Evolutionary conservation across 2,329 filamentous ascomycete species (phyloP).

Genomic region (Sphaceloma murrayae): DNA sequence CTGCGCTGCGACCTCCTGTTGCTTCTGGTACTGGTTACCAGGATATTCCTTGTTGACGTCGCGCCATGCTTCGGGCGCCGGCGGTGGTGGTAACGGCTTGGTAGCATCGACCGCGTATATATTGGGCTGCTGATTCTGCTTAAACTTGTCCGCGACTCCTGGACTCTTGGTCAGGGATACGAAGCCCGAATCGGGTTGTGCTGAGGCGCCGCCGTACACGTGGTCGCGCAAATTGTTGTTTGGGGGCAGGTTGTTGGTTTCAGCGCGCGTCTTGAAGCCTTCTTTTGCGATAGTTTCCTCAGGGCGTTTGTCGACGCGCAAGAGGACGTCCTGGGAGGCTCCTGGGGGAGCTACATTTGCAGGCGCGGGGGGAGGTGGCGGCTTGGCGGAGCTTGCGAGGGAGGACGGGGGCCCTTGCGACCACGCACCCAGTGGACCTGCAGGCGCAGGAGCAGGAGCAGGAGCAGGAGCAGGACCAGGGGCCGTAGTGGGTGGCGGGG

Average conservation of each 20-base stretch:
- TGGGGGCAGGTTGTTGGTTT: neutral
- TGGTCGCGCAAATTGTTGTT: slow-evolving; percentile 4
- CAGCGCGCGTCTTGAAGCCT: neutral
- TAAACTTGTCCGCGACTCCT: neutral
- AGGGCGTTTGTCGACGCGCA: neutral
- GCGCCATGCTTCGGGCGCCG: neutral
- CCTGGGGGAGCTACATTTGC: neutral
- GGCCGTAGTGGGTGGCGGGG: too few species aligned
- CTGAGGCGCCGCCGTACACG: neutral
- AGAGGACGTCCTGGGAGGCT: neutral
- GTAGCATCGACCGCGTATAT: neutral
- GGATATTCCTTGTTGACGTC: slow-evolving; percentile 1
- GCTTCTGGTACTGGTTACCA: slow-evolving; percentile 3
- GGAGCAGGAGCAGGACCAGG: too few species aligned
- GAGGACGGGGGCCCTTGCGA: too few species aligned
- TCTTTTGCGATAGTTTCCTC: slow-evolving; percentile 1
- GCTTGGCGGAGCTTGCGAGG: too few species aligned
- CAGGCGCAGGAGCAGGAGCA: too few species aligned
- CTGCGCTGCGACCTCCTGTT: slow-evolving; percentile 1
- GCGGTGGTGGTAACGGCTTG: neutral
- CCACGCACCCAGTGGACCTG: too few species aligned
- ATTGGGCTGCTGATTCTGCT: too few species aligned
- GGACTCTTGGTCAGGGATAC: neutral
- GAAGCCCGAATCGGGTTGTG: slow-evolving; percentile 1
- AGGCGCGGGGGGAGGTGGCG: too few species aligned